Base-by-base conservation (phyloP, 2,329 filamentous ascomycete species). In the Epichloe bromicola region DNA sequence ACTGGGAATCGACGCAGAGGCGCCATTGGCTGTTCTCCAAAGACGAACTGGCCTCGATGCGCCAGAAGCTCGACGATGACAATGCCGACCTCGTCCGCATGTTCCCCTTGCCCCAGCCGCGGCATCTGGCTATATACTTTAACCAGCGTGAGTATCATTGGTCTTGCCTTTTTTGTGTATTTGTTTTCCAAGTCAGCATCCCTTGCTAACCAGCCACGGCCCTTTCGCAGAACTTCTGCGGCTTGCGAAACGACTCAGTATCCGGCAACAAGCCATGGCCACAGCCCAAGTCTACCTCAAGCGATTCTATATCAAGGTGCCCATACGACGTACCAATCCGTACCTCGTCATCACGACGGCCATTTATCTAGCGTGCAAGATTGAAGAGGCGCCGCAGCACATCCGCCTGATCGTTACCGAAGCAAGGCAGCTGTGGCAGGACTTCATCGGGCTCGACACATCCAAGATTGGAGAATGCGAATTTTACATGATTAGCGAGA, bases 311-410 rank as follows among this genome's bases (percentile, higher is more conserved):
- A 82, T 82, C 44, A 88, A 86, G 59, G 86, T 95, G 59, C 89
- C 95, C 62, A 89, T 97, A 57, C 85, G 91, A 52, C 82, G 85
- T 56, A 95, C 90, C 46, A 98, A 97, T 60, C 89, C 91, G 4
- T 95, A 95, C 63, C 81, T 97, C 37, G 82, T 97, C 53, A 78
- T 95, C 57, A 85, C 89, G n/a, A 97, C 93, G 1, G 87, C 91
- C 5, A 78, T 97, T 54, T 98, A 98, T 66, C 74, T 98, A 37
- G 90, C 93, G 19, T 95, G 89, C 72, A 98, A 98, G 70, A 95
- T 95, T 81, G 93, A 98, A 67, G 93, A 98, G 67, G 90, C 84
- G 48, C 93, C 93, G 3, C 91, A 97, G 66, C 93, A 98, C 66
- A 97, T 98, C 61, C 81, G 93, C 33, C 79, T 95, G 56, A 84